phyloP scores from a whole-genome alignment of 192 early-diverging fungal species.

The Coemansia sp. region DNA sequence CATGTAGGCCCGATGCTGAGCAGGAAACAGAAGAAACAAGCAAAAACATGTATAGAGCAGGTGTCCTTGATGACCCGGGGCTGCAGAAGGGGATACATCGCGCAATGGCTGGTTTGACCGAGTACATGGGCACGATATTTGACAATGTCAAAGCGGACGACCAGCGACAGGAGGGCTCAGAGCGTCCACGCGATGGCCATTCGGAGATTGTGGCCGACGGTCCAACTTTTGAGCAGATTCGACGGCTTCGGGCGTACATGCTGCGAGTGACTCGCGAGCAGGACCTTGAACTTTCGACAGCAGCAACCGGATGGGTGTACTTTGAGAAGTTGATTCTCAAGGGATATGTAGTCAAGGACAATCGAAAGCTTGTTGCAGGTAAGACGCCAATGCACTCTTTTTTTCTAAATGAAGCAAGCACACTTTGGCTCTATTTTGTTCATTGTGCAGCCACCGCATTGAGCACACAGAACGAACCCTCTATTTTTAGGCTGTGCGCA shows the following conservation, averaged over 20 bases:
- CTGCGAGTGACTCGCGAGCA: slow-evolving; percentile 66
- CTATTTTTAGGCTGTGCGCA: slow-evolving; percentile 8
- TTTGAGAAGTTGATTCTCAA: slow-evolving; percentile 94
- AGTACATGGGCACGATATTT: slow-evolving; percentile 84
- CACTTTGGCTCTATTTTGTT: background rate
- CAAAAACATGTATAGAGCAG: background rate
- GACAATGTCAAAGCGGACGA: slow-evolving; percentile 79
- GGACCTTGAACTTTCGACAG: slow-evolving; percentile 85
- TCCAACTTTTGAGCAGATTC: slow-evolving; percentile 86
- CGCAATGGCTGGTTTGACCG: slow-evolving; percentile 77
- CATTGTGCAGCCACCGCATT: slow-evolving; percentile 1
- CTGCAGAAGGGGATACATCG: slow-evolving; percentile 75
- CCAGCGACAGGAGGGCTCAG: slow-evolving; percentile 84
- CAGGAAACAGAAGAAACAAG: slow-evolving; percentile 6
- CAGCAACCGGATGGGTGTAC: slow-evolving; percentile 87
- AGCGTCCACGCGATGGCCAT: slow-evolving; percentile 77
- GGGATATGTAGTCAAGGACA: slow-evolving; percentile 68
- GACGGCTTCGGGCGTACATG: slow-evolving; percentile 74
- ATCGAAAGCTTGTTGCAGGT: slow-evolving; percentile 60
- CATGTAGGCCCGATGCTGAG: slow-evolving; percentile 14
- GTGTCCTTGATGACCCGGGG: slow-evolving; percentile 78
- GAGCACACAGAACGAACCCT: background rate
- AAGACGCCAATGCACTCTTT: slow-evolving; percentile 11
- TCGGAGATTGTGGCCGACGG: slow-evolving; percentile 70
- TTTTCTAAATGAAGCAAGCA: background rate